These are phyloP conservation scores for Silene conica DNA, from an alignment of 148 eudicot species.

Conservation along the genomic window DNA sequence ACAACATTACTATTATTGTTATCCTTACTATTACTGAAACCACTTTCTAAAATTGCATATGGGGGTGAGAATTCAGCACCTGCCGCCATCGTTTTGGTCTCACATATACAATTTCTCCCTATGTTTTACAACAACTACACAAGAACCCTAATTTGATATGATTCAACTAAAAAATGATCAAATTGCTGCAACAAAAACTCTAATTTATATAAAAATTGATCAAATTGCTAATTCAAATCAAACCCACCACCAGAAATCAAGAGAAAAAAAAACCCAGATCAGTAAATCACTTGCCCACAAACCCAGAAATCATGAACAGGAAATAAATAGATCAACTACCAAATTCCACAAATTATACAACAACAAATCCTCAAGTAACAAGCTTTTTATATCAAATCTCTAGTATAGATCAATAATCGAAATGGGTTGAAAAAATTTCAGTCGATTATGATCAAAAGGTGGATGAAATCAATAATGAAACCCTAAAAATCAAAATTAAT, in stretches of 20 bases:
- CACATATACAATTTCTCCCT: not conserved
- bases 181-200: not conserved
- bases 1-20: slow-evolving; percentile 30
- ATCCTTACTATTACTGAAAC: slow-evolving; percentile 27
- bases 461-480: slow-evolving; percentile 14
- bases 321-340: slow-evolving; percentile 16
- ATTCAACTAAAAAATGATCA: not conserved
- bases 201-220: not conserved
- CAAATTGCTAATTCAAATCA: not conserved
- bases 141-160: slow-evolving; percentile 2
- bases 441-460: not conserved
- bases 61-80: slow-evolving; percentile 60
- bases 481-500: slow-evolving; percentile 11
- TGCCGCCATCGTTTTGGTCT: slow-evolving; percentile 50
- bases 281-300: not conserved
- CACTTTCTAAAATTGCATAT: slow-evolving; percentile 39
- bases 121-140: not conserved
- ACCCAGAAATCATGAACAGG: not conserved
- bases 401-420: not conserved
- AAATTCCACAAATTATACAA: not conserved
- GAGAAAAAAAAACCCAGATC: slow-evolving; percentile 11
- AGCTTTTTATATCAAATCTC: not conserved
- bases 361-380: not conserved
- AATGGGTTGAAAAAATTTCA: not conserved
- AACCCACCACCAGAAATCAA: slow-evolving; percentile 9